phyloP scores from a whole-genome alignment of 495 filamentous ascomycete genomes.

The Saxophila tyrrhenica region DNA sequence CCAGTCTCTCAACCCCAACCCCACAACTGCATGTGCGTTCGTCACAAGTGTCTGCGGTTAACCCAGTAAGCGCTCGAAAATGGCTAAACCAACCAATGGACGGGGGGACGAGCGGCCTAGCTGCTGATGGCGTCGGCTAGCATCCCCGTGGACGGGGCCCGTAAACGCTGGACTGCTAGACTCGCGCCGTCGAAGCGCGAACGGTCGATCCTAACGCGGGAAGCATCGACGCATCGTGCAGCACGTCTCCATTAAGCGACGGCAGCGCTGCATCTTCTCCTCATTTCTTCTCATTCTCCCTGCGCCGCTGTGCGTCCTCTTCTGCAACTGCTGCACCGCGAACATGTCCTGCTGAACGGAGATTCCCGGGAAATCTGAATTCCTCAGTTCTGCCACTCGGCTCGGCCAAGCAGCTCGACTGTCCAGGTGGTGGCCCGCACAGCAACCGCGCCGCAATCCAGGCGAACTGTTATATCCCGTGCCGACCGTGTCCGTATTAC shows the following conservation, averaged over 20 bases:
- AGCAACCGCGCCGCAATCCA: slow-evolving; percentile 7
- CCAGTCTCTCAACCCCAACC: background rate
- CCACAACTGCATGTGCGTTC: background rate
- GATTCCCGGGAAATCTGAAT: background rate
- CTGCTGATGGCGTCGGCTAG: background rate
- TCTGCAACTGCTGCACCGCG: background rate
- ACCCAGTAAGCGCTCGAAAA: background rate
- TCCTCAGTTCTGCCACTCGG: background rate
- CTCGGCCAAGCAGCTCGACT: background rate
- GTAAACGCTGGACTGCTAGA: background rate
- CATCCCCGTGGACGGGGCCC: background rate
- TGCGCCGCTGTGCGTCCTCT: background rate
- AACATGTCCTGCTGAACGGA: background rate
- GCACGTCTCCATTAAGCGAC: background rate
- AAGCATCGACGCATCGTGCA: background rate
- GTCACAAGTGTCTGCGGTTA: background rate
- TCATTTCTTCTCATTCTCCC: background rate
- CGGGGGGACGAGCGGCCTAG: background rate
- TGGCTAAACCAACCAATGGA: background rate
- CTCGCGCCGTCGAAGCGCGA: background rate
- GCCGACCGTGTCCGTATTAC: background rate
- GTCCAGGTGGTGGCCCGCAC: background rate
- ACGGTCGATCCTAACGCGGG: background rate
- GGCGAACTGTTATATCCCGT: background rate
- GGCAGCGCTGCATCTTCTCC: background rate